A percentile compares a stretch with the other conserved stretches of the same genome.
phyloP scores from a whole-genome alignment of 345 rosid species.

The Eucalyptus melliodora region DNA sequence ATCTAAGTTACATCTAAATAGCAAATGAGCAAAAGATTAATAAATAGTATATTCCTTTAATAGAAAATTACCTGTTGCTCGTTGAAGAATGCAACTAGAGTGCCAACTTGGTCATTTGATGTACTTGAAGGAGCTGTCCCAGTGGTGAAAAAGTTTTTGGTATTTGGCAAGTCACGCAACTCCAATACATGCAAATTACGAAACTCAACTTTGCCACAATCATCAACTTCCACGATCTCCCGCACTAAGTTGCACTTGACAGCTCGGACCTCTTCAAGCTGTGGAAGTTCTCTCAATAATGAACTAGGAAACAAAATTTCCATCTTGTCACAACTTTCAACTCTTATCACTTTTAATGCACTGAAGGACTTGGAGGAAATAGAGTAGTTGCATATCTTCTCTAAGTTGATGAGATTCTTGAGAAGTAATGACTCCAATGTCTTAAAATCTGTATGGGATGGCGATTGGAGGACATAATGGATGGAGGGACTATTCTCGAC shows the following conservation, averaged over 20 bases:
- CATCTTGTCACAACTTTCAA: background rate
- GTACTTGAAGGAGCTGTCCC: too few relatives aligned
- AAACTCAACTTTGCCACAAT: background rate
- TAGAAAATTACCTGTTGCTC: too few relatives aligned
- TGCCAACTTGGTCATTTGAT: too few relatives aligned
- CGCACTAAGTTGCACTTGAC: rapidly evolving
- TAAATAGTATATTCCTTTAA: too few relatives aligned
- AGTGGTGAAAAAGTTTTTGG: rapidly evolving
- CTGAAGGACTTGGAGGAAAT: background rate
- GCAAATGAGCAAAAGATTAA: too few relatives aligned
- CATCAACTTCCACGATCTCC: background rate
- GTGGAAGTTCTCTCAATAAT: background rate
- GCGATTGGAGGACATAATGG: too few relatives aligned
- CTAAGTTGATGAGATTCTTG: background rate
- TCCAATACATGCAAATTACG: background rate
- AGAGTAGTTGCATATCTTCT: background rate
- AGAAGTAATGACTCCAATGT: background rate
- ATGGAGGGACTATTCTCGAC: too few relatives aligned
- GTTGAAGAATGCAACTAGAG: too few relatives aligned
- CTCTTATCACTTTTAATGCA: background rate
- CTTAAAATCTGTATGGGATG: background rate
- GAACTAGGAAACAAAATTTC: background rate
- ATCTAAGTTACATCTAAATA: rapidly evolving
- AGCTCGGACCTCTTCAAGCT: rapidly evolving
- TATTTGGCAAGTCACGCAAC: too few relatives aligned